A percentile compares a stretch with the other conserved stretches of the same genome.
Evolutionary conservation across 1,284 basidiomycete genomes (phyloP).

Genomic region (Irpex sp.): DNA sequence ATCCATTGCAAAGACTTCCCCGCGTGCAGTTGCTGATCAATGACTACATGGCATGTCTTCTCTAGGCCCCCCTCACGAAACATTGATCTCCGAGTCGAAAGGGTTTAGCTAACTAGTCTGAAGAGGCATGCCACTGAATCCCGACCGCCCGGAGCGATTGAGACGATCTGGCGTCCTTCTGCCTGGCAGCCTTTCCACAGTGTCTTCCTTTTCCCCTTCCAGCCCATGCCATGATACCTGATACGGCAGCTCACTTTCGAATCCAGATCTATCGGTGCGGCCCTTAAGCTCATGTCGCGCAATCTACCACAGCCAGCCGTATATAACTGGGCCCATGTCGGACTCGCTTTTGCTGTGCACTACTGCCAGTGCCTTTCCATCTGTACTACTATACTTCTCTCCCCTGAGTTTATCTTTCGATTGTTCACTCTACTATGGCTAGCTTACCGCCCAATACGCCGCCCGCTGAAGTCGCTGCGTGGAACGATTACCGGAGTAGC

Average conservation of each 20-base stretch:
- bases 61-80: not conserved
- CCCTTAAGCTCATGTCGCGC: not conserved
- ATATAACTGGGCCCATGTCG: not conserved
- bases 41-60: not conserved
- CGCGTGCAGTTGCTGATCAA: not conserved
- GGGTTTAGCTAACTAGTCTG: not conserved
- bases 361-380: not conserved
- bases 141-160: not conserved
- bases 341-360: not conserved
- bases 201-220: not conserved
- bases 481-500: conserved; percentile 26
- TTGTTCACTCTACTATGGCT: not conserved
- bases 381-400: not conserved
- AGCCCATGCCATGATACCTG: not conserved
- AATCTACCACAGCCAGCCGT: not conserved
- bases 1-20: too few relatives aligned
- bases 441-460: not conserved
- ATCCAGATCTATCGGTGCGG: not conserved
- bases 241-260: not conserved
- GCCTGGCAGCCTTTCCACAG: not conserved
- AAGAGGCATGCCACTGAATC: not conserved
- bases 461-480: conserved; percentile 25
- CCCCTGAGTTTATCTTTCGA: not conserved
- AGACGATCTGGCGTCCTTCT: not conserved
- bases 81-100: not conserved